Base-by-base conservation (phyloP, 345 rosid genomes). In the Eucalyptus regnans region DNA sequence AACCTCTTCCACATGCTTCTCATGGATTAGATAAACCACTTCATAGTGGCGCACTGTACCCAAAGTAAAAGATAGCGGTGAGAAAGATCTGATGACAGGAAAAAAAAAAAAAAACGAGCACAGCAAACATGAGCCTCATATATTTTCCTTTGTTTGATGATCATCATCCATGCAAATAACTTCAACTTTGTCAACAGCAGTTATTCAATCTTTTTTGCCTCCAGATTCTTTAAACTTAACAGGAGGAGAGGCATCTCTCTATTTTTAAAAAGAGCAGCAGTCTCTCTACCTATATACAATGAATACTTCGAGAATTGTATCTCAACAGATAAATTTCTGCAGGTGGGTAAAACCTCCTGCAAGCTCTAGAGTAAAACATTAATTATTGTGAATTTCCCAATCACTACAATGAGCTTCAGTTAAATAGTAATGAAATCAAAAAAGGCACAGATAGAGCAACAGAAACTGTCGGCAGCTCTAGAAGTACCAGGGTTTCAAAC, bases 11-110 rank as follows among this genome's bases (percentile, higher is more conserved):
- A 85, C 97, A 89, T 95, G 93, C 93, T 95, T 96, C 95, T 96
- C 99, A 52, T 97, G 99, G 92, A 97, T 94, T 88, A 97, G 90
- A 93, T 96, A 97, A 86, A 97, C 98, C 89, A 96, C 99, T 90
- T 96, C 99, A 64, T 96, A 97, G 92, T 97, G 99, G 44, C 99
- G 96, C 94, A 94, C 99, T 97, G 96, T 89, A 89, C 12, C 89
- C 56, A 88, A 50, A 64, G 83, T 76, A 37, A 76, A 76, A 76
- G 83, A 76, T 6, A 76, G 48, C 48, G 7, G 48, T 76, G 83
- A 76, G 83, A 76, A 71, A 76, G 48, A 76, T 37, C 13, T 20
- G 15, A 37, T 46, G 64, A 56, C 9, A 25, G 41, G 46, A 15
- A 31, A 6, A 16, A 7, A 71, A 15, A 76, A 23, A 54, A 46